phyloP scores from a whole-genome alignment of 345 rosid species.

The Euphorbia peplus region DNA sequence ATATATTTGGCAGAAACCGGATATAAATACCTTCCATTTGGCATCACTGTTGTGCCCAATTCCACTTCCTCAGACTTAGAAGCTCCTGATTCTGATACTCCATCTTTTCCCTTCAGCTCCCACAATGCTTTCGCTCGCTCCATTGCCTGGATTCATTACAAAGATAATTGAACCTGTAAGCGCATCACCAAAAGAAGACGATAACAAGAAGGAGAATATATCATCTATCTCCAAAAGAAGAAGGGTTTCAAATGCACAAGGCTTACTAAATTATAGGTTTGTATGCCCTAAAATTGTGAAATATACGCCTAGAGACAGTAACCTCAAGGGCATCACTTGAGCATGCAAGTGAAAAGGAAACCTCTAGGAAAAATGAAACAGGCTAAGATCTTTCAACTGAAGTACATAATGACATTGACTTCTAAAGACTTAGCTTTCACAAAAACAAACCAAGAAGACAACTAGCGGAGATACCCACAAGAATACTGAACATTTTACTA shows the following conservation, averaged over 20 bases:
- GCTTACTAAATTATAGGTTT: neutral
- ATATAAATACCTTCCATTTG: slow-evolving; percentile 68
- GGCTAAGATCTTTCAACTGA: slow-evolving; percentile 43
- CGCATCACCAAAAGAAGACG: neutral
- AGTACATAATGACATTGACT: slow-evolving; percentile 11
- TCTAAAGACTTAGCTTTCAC: neutral
- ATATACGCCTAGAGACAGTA: neutral
- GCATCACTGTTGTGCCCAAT: slow-evolving; percentile 31
- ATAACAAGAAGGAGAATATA: neutral
- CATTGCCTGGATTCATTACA: slow-evolving; percentile 51
- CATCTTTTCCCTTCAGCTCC: slow-evolving; percentile 39
- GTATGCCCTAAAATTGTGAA: neutral
- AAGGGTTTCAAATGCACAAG: neutral
- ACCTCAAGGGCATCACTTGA: neutral
- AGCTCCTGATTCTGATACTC: slow-evolving; percentile 42
- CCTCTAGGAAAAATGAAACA: slow-evolving; percentile 68
- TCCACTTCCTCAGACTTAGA: slow-evolving; percentile 40
- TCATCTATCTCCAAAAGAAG: neutral
- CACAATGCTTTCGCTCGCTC: slow-evolving; percentile 61
- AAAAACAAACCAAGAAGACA: neutral
- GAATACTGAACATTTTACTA: neutral
- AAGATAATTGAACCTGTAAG: slow-evolving; percentile 19
- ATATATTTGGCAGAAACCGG: neutral
- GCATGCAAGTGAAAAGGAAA: slow-evolving; percentile 17
- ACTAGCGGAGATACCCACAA: neutral